These are phyloP conservation scores for Sclerotiophoma versabilis DNA, from an alignment of 2,329 filamentous ascomycete species.

Conservation along the genomic window DNA sequence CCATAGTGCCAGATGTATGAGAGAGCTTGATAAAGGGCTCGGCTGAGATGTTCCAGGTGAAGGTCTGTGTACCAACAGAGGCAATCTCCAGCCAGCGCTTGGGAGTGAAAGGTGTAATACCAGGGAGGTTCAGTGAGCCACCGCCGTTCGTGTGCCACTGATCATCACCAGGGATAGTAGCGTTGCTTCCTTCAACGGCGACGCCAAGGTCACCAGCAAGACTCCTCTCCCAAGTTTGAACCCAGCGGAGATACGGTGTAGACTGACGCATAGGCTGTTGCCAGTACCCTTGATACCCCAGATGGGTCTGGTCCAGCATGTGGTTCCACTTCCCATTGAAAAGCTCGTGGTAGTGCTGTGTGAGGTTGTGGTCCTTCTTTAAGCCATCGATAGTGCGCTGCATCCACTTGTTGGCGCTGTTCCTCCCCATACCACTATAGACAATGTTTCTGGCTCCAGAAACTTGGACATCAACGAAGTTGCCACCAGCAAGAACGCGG, in stretches of 20 bases:
- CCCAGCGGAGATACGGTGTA: slow-evolving; percentile 66
- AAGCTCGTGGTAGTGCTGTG: slow-evolving; percentile 43
- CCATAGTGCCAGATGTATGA: slow-evolving; percentile 40
- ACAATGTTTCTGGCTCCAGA: slow-evolving; percentile 47
- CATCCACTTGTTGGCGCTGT: slow-evolving; percentile 48
- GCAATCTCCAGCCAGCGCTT: slow-evolving; percentile 49
- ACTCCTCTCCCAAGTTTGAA: slow-evolving; percentile 64
- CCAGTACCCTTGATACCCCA: slow-evolving; percentile 55
- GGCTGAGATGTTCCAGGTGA: slow-evolving; percentile 47
- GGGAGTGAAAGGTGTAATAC: slow-evolving; percentile 45
- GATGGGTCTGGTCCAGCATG: slow-evolving; percentile 52
- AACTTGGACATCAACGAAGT: slow-evolving; percentile 59
- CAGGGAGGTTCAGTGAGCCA: slow-evolving; percentile 37
- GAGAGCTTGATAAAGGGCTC: slow-evolving; percentile 49
- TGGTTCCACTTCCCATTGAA: slow-evolving; percentile 51
- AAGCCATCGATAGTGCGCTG: slow-evolving; percentile 47
- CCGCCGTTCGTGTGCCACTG: slow-evolving; percentile 62
- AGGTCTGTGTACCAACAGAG: slow-evolving; percentile 40
- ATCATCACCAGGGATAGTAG: slow-evolving; percentile 72
- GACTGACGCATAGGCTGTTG: slow-evolving; percentile 77
- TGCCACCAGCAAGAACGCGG: slow-evolving; percentile 64
- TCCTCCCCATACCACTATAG: slow-evolving; percentile 48
- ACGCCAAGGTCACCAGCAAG: slow-evolving; percentile 70
- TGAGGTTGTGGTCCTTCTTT: slow-evolving; percentile 48
- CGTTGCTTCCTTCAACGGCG: slow-evolving; percentile 69